These are phyloP conservation scores for Solanum clarkiae DNA, from an alignment of 257 asterid genomes.

Conservation along the genomic window DNA sequence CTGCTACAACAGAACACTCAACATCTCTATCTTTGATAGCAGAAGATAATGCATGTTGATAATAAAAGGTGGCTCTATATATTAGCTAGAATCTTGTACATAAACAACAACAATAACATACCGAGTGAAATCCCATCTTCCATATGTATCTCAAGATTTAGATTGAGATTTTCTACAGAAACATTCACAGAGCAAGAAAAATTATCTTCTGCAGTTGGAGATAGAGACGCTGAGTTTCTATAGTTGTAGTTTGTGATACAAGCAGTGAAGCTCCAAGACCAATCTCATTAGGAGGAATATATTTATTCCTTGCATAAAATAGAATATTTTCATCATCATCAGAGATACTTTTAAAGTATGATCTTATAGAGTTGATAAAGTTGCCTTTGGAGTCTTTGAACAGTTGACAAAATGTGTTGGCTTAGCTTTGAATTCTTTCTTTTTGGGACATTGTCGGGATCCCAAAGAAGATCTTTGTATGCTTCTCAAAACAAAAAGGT, in stretches of 20 bases:
- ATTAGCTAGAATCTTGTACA: too few relatives aligned
- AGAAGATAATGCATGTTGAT: not conserved
- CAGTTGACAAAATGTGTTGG: conserved; percentile 15
- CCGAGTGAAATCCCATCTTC: not conserved
- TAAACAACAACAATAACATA: too few relatives aligned
- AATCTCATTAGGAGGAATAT: conserved; percentile 28
- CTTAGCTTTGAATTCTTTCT: conserved; percentile 24
- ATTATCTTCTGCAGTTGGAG: not conserved
- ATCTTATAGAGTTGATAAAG: not conserved
- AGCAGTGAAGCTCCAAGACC: conserved; percentile 36
- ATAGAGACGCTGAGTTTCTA: not conserved
- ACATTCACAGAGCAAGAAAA: not conserved
- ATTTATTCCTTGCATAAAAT: conserved; percentile 13
- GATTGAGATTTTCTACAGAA: not conserved
- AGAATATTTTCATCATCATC: conserved; percentile 14
- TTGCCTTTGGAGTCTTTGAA: conserved; percentile 16
- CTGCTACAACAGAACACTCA: not conserved
- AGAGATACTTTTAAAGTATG: not conserved
- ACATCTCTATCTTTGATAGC: not conserved
- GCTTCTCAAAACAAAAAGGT: conserved; percentile 2
- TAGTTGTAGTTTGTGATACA: not conserved
- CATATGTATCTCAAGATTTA: not conserved
- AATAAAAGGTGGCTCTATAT: too few relatives aligned
- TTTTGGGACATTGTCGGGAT: conserved; percentile 8
- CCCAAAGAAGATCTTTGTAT: conserved; percentile 3